A percentile compares a stretch with the other conserved stretches of the same genome.
Evolutionary conservation across 495 filamentous ascomycete species (phyloP).

Genomic region (Daldinia bambusicola): DNA sequence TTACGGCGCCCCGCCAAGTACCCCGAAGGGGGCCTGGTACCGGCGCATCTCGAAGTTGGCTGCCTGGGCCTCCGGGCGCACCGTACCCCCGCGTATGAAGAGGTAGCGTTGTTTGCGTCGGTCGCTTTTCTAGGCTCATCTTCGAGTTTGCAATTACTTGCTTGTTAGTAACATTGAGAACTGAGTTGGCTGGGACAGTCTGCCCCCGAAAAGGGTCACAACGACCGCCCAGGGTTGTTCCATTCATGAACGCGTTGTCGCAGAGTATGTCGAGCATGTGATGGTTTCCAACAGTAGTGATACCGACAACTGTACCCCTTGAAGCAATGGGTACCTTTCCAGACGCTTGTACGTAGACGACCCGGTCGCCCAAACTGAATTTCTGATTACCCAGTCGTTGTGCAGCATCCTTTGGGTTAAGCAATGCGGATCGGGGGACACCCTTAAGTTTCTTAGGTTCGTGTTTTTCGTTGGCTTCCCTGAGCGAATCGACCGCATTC

Average conservation of each 20-base stretch:
- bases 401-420: constrained; percentile 92
- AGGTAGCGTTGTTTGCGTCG: constrained; percentile 67
- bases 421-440: constrained; percentile 85
- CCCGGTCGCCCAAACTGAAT: constrained; percentile 87
- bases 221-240: constrained; percentile 85
- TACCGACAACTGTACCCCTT: constrained; percentile 90
- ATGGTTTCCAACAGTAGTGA: constrained; percentile 83
- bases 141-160: constrained; percentile 82
- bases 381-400: constrained; percentile 85
- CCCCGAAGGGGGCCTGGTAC: constrained; percentile 75
- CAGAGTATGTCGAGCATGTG: constrained; percentile 92
- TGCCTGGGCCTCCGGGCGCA: constrained; percentile 61
- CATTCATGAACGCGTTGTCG: constrained; percentile 94
- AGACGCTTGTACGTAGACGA: constrained; percentile 91
- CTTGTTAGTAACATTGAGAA: constrained; percentile 85
- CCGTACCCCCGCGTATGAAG: constrained; percentile 67
- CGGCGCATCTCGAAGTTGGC: constrained; percentile 73
- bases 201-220: constrained; percentile 97
- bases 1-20: constrained; percentile 76
- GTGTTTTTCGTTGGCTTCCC: constrained; percentile 54
- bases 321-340: constrained; percentile 95
- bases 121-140: constrained; percentile 69
- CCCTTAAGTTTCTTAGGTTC: constrained; percentile 74
- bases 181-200: constrained; percentile 82
- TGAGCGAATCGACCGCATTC: constrained; percentile 70